Conservation (phyloP, 1,284 basidiomycete species). For the Cryptococcus floricola region DNA sequence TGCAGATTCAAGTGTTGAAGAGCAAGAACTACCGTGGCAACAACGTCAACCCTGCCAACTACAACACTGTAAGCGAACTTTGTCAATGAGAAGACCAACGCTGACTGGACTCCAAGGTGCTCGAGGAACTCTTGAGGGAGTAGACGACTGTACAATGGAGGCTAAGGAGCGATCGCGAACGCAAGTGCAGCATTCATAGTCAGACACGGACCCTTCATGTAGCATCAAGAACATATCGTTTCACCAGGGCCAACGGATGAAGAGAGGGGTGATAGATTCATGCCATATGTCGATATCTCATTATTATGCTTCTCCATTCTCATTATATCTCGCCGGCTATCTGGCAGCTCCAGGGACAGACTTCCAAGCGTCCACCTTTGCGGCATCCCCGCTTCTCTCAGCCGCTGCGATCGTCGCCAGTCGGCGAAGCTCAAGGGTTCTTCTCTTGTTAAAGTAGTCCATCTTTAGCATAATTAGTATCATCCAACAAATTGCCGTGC, state of each 20-base stretch:
- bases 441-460: constrained; percentile 53
- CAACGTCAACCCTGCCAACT: constrained; percentile 34
- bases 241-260: not conserved
- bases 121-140: constrained; percentile 45
- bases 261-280: not conserved
- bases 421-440: constrained; percentile 48
- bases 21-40: constrained; percentile 81
- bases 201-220: too few relatives aligned
- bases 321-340: not conserved
- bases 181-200: too few relatives aligned
- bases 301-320: not conserved
- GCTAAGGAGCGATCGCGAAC: too few relatives aligned
- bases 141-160: not conserved
- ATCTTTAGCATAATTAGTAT: constrained; percentile 30
- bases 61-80: constrained; percentile 44
- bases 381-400: constrained; percentile 28
- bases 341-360: constrained; percentile 7
- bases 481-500: not conserved
- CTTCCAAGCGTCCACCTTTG: constrained; percentile 22
- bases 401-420: constrained; percentile 45
- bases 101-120: constrained; percentile 22
- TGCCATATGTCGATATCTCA: not conserved
- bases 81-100: not conserved
- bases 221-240: too few relatives aligned
- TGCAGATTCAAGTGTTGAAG: constrained; percentile 76